Evolutionary conservation across 108 stramenopile species (phyloP), one percentile per base, ranked within the genome.

Genomic region (Discostella pseudostelligera): DNA sequence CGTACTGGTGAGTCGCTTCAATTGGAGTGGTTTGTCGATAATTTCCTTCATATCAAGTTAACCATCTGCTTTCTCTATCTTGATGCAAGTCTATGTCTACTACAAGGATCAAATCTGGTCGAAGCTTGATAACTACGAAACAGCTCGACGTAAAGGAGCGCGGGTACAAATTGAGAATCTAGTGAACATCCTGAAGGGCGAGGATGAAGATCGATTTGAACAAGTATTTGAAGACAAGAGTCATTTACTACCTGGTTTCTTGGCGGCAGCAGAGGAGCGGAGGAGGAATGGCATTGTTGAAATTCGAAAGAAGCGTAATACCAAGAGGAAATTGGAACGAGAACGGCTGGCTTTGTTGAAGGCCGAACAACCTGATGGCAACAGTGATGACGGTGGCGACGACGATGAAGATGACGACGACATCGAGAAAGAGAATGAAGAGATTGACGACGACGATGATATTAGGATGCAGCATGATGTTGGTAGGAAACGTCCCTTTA

Each of bases 141-240:
- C 45, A 12, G 46, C 62, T 1, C 45, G 45, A 17, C 24, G 62
- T 7, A 28, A 20, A 50, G 46, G 46, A 1, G 46, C 45, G 9
- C 62, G 46, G 6, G 20, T 62, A 9, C 26, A 62, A 35, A 47
- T 45, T 28, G 62, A 47, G 47, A 22, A 62, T 26, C 45, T 62
- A 9, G 29, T 62, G 8, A 17, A 21, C 21, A 62, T 62, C 48
- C 45, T 62, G 17, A 24, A 62, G 36, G 62, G 62, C 13, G 62
- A 62, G 42, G 62, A 48, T 8, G 45, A 32, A 36, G 62, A 62
- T 26, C 42, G 45, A 19, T 8, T 50, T 19, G 62, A 62, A 6
- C 45, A 47, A 44, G 62, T 62, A 35, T 62, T 62, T 19, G 62
- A 45, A 17, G 62, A 48, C 10, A 13, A 14, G 16, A 19, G 32